phyloP scores from a whole-genome alignment of 345 rosid genomes.

The Nephelium lappaceum region DNA sequence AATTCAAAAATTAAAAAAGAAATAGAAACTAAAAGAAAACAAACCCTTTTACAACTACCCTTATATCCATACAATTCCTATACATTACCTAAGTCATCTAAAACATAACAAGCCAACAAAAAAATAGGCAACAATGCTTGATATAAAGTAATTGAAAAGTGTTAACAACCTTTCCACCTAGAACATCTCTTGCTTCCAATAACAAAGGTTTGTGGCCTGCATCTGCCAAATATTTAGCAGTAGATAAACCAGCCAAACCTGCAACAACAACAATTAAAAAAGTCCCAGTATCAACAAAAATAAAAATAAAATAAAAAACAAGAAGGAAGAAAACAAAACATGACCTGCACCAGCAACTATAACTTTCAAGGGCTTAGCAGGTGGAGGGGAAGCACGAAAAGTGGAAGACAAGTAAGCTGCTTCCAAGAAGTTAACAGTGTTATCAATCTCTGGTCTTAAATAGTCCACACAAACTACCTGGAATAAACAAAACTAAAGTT shows the following conservation, averaged over 20 bases:
- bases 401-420: slow-evolving; percentile 81
- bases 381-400: slow-evolving; percentile 67
- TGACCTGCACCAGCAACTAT: slow-evolving; percentile 94
- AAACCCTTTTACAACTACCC: no score
- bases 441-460: slow-evolving; percentile 86
- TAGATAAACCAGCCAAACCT: slow-evolving; percentile 96
- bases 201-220: slow-evolving; percentile 88
- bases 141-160: neutral
- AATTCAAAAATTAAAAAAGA: no score
- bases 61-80: no score
- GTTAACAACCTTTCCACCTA: slow-evolving; percentile 89
- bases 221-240: slow-evolving; percentile 93
- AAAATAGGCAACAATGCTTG: neutral
- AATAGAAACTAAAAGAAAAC: no score
- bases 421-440: slow-evolving; percentile 74
- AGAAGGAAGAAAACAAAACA: neutral
- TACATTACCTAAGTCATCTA: neutral
- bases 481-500: slow-evolving; percentile 8
- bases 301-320: neutral
- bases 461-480: slow-evolving; percentile 87
- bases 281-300: neutral
- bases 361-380: slow-evolving; percentile 72
- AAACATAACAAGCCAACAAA: neutral
- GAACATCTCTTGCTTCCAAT: slow-evolving; percentile 88
- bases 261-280: slow-evolving; percentile 23